Base-by-base conservation (phyloP, 768 basidiomycete species). In the Royoungia palumana region DNA sequence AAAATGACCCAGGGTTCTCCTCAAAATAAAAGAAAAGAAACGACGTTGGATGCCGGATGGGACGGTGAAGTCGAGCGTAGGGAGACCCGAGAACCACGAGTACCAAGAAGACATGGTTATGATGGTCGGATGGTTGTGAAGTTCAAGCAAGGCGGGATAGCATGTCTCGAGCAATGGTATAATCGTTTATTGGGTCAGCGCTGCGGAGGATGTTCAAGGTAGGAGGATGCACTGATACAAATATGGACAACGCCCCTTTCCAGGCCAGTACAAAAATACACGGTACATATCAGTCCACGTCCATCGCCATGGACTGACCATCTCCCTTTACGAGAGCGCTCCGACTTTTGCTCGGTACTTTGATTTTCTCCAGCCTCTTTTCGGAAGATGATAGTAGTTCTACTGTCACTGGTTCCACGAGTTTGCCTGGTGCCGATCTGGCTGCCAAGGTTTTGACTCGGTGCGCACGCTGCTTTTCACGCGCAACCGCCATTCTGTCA, bases 301-400 rank as follows among this genome's bases (percentile, higher is more conserved):
- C 87, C 94, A 96, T 97, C 22, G 81, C 84, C 94, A 96, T 95
- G 2, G 86, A 83, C 24, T 82, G 85, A 13, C 90, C 89, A 49
- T 89, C 89, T 52, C 90, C 89, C 55, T 80, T 80, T 32, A 95
- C 73, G 41, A 97, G 79, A 34, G 87, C 88, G 64, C 79, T 87
- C 60, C 74, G 78, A 36, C 78, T 68, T 62, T 83, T 87, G 57
- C 75, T 71, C 6, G 76, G 58, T 8, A 84, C 81, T 67, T 80
- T 87, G 75, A 95, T 85, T 70, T 89, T 94, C 69, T 91, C 88
- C 60, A 80, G 74, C 40, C 77, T 69, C 64, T 75, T 80, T 51
- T 76, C 70, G 7, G 77, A 64, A 48, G 73, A 73, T 30, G 70
- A n/a, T n/a, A n/a, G 54, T 13, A 74, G 61, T 70, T 74, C 57